Base-by-base conservation (phyloP, 805 yeast genomes). In the Wickerhamomyces strasburgensis region DNA sequence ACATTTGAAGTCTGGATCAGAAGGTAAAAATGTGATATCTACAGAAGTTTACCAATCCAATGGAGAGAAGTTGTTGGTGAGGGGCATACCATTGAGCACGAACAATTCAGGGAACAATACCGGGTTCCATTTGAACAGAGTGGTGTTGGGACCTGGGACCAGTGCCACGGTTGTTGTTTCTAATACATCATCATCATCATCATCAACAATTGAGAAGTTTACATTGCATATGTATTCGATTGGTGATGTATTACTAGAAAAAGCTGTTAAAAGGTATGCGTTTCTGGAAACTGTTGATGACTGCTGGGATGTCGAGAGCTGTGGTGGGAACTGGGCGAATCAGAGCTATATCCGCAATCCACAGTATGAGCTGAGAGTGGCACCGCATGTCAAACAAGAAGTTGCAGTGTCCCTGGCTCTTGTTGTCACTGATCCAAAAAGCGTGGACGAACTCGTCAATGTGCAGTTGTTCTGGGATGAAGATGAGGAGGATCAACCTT, bases 241-340 rank as follows among this genome's bases (percentile, higher is more conserved):
- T 17, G 3, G 25, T 21, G 25, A 21, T 21, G 49, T 1, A 21
- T 16, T 13, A 5, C 13, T 51, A 8, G 9, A 14, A 9, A 68
- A 60, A 39, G 67, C 79, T 3, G 42, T 38, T 7, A 47, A 47
- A n/a, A 42, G 44, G 19, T 56, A 52, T 33, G 35, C 54, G 4
- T 34, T 48, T 17, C 31, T 40, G 1, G 37, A 47, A 3, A 49
- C 54, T 3, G 19, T 60, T 2, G 40, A 51, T 1, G 80, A 67
- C 14, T 49, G 51, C 18, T 80, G 85, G 85, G 55, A 56, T 9
- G 46, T 56, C 1, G 54, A 52, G 3, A 56, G 54, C 13, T 55
- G 68, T 31, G 85, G 84, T 3, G 86, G 87, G 0, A 72, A 66
- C 46, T 73, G 78, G 75, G 41, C 69, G 0, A 40, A 60, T 17